A percentile compares a stretch with the other conserved stretches of the same genome.
These are phyloP conservation scores for Aspergillus oerlinghausenensis DNA, from an alignment of 2,329 filamentous ascomycete species.

Conservation along the genomic window DNA sequence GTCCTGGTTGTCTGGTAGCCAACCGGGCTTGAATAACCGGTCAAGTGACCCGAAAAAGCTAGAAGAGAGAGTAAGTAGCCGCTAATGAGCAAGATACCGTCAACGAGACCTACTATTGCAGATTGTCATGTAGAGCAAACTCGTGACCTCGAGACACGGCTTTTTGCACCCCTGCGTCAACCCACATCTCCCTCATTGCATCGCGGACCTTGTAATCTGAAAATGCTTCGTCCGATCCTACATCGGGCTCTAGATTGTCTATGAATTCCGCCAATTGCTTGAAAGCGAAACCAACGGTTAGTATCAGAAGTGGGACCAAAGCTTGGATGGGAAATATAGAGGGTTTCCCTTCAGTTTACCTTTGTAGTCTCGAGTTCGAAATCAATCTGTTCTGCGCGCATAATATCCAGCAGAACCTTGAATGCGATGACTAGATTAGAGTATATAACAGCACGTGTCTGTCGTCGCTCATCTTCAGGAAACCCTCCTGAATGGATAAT, in stretches of 20 bases:
- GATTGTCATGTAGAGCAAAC: constrained; percentile 92
- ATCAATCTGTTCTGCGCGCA: constrained; percentile 75
- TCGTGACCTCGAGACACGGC: constrained; percentile 94
- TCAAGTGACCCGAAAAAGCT: constrained; percentile 82
- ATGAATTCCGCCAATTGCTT: constrained; percentile 76
- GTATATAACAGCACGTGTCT: constrained; percentile 94
- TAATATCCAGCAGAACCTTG: constrained; percentile 83
- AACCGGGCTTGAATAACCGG: constrained; percentile 69
- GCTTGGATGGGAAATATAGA: neutral
- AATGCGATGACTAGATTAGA: constrained; percentile 91
- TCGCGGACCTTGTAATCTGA: constrained; percentile 58
- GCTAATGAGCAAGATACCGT: neutral
- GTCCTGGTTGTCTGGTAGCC: constrained; percentile 90
- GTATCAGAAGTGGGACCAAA: neutral
- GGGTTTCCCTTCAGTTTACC: constrained; percentile 47
- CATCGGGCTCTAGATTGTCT: constrained; percentile 68
- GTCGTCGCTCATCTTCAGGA: constrained; percentile 79
- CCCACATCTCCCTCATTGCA: constrained; percentile 81
- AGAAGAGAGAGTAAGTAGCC: constrained; percentile 11
- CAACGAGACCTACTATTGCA: constrained; percentile 69
- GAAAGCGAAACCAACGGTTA: neutral
- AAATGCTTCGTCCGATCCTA: constrained; percentile 75
- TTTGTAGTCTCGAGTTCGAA: constrained; percentile 77
- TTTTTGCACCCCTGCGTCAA: constrained; percentile 73
- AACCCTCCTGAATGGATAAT: constrained; percentile 94